Conservation (phyloP, 768 basidiomycete genomes). For the Calocybe cyanea region DNA sequence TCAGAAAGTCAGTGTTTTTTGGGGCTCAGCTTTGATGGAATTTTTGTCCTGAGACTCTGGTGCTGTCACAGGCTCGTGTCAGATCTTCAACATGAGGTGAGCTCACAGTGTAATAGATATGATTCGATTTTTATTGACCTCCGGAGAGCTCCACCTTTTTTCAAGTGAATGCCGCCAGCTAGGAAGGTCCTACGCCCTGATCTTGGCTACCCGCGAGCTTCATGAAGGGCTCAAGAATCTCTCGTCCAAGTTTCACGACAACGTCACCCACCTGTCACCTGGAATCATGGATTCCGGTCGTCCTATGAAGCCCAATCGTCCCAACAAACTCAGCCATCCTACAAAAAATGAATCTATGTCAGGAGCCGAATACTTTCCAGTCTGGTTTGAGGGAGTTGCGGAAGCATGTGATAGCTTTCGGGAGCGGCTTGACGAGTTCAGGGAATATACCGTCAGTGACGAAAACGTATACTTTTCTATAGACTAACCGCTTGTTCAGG, state of each 20-base stretch:
- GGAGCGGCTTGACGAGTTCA: slow-evolving; percentile 15
- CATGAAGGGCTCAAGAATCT: slow-evolving; percentile 12
- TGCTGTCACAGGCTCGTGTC: not conserved
- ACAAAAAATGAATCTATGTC: no score
- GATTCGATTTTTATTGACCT: not conserved
- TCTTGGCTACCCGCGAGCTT: slow-evolving; percentile 14
- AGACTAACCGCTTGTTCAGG: not conserved
- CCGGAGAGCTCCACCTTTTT: slow-evolving; percentile 13
- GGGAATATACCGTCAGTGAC: slow-evolving; percentile 17
- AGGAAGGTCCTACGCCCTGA: slow-evolving; percentile 17
- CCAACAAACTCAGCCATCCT: no score
- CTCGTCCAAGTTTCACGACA: slow-evolving; percentile 10
- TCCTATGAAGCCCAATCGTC: no score
- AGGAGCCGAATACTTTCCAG: slow-evolving; percentile 2
- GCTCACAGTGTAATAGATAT: not conserved
- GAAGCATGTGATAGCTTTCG: slow-evolving; percentile 9
- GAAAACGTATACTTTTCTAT: not conserved
- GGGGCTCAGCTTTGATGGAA: not conserved
- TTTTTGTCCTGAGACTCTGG: not conserved
- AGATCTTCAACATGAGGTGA: not conserved
- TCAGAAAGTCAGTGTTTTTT: not conserved
- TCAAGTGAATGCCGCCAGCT: slow-evolving; percentile 13
- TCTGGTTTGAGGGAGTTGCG: slow-evolving; percentile 9
- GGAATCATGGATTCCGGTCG: not conserved
- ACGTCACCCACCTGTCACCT: slow-evolving; percentile 5